These are phyloP conservation scores for Cotoneaster glaucophyllus DNA, from an alignment of 306 rosid species.

Conservation along the genomic window DNA sequence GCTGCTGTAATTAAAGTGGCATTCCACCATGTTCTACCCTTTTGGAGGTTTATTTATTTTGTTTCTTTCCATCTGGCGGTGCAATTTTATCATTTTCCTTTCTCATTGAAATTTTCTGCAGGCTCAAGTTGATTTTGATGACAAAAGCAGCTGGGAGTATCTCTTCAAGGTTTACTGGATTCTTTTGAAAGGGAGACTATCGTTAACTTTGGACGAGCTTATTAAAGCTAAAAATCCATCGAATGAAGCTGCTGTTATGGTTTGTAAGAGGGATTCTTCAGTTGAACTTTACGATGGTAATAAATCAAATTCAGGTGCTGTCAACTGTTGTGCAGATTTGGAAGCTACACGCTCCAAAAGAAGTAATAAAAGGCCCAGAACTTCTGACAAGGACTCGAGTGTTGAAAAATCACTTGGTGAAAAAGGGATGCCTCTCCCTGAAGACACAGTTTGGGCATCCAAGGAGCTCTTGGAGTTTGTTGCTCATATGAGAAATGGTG, in stretches of 20 bases:
- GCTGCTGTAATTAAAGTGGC: constrained; percentile 1
- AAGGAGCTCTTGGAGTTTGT: constrained; percentile 90
- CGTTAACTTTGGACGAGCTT: constrained; percentile 77
- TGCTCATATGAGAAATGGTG: constrained; percentile 79
- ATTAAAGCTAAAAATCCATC: constrained; percentile 64
- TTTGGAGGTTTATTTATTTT: constrained; percentile 1
- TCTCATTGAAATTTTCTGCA: constrained; percentile 21
- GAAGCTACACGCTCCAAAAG: constrained; percentile 41
- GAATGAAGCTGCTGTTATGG: constrained; percentile 37
- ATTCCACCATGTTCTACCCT: background rate
- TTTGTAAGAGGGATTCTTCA: constrained; percentile 34
- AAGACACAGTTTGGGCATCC: constrained; percentile 69
- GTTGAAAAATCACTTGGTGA: constrained; percentile 35
- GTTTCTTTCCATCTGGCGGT: background rate
- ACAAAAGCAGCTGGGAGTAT: constrained; percentile 97
- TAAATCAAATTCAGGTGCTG: constrained; percentile 38
- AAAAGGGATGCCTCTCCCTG: constrained; percentile 24
- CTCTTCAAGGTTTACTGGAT: constrained; percentile 96
- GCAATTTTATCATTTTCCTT: background rate
- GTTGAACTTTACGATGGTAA: constrained; percentile 33
- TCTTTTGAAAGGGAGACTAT: constrained; percentile 59
- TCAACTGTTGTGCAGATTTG: constrained; percentile 49
- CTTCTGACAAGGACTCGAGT: constrained; percentile 19
- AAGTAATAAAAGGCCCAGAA: constrained; percentile 30
- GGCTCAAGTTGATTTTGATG: constrained; percentile 90